These are phyloP conservation scores for Micromonas commoda DNA, from an alignment of 139 green algal species.

Conservation along the genomic window DNA sequence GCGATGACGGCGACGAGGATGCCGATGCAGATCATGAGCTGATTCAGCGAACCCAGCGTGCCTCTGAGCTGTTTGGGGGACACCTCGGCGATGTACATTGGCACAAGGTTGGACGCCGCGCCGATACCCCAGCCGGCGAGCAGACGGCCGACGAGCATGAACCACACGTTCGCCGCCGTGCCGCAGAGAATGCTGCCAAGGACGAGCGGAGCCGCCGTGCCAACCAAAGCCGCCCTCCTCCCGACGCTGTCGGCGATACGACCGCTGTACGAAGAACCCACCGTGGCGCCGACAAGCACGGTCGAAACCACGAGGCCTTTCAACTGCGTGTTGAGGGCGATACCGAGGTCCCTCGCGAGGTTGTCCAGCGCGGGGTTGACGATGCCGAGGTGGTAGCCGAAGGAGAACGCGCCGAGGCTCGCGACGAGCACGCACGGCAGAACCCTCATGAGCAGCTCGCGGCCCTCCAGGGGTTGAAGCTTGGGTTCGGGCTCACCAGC, in stretches of 20 bases:
- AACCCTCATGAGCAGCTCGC: conserved; percentile 30
- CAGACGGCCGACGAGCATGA: conserved; percentile 69
- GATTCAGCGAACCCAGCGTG: conserved; percentile 82
- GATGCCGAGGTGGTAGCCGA: conserved; percentile 78
- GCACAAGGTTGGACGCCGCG: conserved; percentile 79
- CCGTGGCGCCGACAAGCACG: conserved; percentile 61
- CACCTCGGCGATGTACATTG: conserved; percentile 87
- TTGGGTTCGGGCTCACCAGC: no score
- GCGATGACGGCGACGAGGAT: conserved; percentile 83
- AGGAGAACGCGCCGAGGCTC: conserved; percentile 48
- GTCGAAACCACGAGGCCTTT: conserved; percentile 74
- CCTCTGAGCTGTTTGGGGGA: conserved; percentile 73
- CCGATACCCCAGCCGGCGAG: conserved; percentile 85
- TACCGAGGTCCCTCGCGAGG: conserved; percentile 69
- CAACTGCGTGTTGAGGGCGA: conserved; percentile 58
- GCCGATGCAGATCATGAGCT: conserved; percentile 90
- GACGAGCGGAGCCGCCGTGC: conserved; percentile 61
- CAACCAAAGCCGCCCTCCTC: conserved; percentile 50
- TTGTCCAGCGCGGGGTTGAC: conserved; percentile 82
- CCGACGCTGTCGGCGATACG: background rate
- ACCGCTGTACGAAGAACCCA: background rate
- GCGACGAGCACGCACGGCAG: conserved; percentile 52
- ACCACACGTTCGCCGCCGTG: conserved; percentile 44
- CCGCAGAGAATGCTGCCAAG: conserved; percentile 62
- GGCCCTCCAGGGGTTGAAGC: background rate